Conservation (phyloP, 176 grass and related monocot genomes). For the Oropetium thomaeum region DNA sequence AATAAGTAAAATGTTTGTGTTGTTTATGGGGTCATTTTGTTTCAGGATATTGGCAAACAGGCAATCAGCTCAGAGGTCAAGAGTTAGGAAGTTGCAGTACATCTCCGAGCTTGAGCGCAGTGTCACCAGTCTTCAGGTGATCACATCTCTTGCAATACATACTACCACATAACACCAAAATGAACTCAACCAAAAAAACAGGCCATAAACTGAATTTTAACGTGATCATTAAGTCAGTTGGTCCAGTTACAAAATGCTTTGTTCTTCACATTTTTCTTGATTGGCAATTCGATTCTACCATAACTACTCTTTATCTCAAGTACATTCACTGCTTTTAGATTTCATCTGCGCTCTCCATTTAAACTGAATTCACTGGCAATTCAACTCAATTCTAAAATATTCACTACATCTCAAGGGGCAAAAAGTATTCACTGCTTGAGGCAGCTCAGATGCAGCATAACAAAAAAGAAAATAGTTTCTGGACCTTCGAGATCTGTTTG, state of each 20-base stretch:
- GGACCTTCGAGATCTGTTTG: not conserved
- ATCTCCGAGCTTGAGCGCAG: slow-evolving; percentile 96
- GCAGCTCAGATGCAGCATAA: not conserved
- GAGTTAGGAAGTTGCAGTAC: slow-evolving; percentile 95
- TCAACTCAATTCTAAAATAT: no score
- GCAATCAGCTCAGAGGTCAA: slow-evolving; percentile 93
- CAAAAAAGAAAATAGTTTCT: not conserved
- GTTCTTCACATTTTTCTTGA: not conserved
- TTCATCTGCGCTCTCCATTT: no score
- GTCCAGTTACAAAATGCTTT: not conserved
- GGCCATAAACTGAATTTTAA: not conserved
- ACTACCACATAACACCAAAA: not conserved
- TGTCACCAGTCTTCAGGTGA: slow-evolving; percentile 82
- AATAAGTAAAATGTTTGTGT: not conserved
- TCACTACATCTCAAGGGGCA: no score
- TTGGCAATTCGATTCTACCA: not conserved
- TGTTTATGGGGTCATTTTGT: not conserved
- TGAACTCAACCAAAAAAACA: not conserved
- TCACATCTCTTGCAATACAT: not conserved
- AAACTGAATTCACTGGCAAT: no score
- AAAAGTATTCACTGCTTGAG: not conserved
- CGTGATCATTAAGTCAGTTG: not conserved
- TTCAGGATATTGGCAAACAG: slow-evolving; percentile 91
- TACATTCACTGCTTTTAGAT: not conserved
- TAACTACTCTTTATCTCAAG: not conserved